Percentiles rank a stretch among this genome's conserved stretches.
These are phyloP conservation scores for Lachnellula willkommii DNA, from an alignment of 2,329 filamentous ascomycete species.

Conservation along the genomic window DNA sequence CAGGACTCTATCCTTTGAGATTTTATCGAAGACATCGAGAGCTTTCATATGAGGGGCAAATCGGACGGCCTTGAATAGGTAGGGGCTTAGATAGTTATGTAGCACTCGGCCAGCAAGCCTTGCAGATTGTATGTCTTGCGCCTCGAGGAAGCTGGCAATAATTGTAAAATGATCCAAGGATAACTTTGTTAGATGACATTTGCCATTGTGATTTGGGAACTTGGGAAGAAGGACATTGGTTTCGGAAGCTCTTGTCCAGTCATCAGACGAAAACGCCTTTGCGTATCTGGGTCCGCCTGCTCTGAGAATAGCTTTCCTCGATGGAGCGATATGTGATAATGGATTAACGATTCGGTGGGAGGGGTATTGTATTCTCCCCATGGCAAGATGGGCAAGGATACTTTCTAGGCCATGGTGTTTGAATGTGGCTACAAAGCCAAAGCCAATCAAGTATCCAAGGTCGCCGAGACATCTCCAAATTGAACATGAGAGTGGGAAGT, in stretches of 20 bases:
- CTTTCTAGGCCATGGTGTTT: no score
- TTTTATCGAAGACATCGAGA: neutral
- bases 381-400: no score
- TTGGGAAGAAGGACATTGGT: neutral
- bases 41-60: neutral
- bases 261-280: no score
- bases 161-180: conserved; percentile 7
- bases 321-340: no score
- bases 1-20: neutral
- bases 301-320: no score
- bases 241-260: neutral
- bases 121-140: conserved; percentile 5
- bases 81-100: conserved; percentile 10
- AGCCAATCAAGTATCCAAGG: no score
- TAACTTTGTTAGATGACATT: neutral
- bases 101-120: conserved; percentile 7
- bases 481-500: no score
- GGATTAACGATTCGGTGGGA: no score
- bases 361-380: no score
- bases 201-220: neutral
- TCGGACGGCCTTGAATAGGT: conserved; percentile 7
- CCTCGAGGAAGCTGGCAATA: neutral
- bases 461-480: no score
- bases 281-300: no score
- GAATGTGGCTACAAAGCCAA: no score